These are phyloP conservation scores for Zygotorulaspora danielsina DNA, from an alignment of 805 yeast species.

Conservation along the genomic window DNA sequence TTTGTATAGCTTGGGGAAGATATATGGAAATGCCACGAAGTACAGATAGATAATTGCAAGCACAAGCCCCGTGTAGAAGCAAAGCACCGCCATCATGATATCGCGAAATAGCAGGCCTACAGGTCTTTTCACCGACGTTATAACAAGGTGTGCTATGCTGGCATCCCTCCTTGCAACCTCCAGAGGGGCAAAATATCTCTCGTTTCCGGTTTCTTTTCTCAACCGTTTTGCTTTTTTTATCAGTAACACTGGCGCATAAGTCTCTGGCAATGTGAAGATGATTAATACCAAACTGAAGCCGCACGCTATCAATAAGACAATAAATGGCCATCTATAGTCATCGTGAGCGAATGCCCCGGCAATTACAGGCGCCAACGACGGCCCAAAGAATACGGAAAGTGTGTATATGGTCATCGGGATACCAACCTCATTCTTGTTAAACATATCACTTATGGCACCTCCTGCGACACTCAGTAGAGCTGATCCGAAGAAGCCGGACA, in stretches of 20 bases:
- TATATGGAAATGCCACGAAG: conserved; percentile 61
- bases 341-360: conserved; percentile 49
- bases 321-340: conserved; percentile 70
- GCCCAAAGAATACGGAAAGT: conserved; percentile 63
- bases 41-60: conserved; percentile 61
- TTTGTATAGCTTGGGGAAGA: conserved; percentile 49
- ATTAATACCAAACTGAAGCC: conserved; percentile 49
- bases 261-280: conserved; percentile 55
- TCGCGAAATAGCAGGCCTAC: conserved; percentile 45
- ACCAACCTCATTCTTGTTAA: conserved; percentile 56
- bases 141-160: conserved; percentile 40
- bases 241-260: conserved; percentile 52
- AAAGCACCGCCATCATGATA: conserved; percentile 52
- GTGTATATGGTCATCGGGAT: conserved; percentile 65
- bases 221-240: conserved; percentile 48
- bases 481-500: conserved; percentile 70
- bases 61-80: conserved; percentile 53
- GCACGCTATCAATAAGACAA: conserved; percentile 57
- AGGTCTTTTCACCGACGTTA: conserved; percentile 50
- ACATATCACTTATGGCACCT: conserved; percentile 71
- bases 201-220: conserved; percentile 53
- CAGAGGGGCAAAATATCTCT: conserved; percentile 40
- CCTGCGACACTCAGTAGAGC: conserved; percentile 75
- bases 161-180: conserved; percentile 40
- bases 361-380: conserved; percentile 62